Evolutionary conservation across 2,329 filamentous ascomycete species (phyloP).

Genomic region (Sporothrix pseudoabietina): DNA sequence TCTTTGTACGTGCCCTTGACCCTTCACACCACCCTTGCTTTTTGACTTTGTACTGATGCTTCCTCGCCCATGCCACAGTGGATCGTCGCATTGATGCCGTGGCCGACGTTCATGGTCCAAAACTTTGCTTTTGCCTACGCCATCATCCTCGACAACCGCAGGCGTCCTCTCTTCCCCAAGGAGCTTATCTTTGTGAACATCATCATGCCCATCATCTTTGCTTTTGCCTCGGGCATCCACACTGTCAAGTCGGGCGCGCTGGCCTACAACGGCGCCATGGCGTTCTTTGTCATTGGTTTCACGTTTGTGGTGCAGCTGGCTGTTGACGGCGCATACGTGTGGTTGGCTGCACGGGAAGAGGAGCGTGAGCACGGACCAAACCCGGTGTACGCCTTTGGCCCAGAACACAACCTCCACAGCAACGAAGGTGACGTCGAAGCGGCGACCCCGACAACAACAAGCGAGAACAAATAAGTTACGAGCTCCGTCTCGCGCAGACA

Average conservation of each 20-base stretch:
- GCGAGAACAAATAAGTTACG: neutral
- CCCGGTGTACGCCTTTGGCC: neutral
- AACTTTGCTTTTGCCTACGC: constrained; percentile 29
- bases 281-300: constrained; percentile 26
- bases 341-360: neutral
- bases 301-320: constrained; percentile 28
- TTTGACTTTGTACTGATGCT: too few relatives aligned
- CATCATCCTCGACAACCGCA: constrained; percentile 29
- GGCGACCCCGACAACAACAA: neutral
- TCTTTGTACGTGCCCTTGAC: constrained; percentile 16
- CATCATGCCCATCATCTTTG: constrained; percentile 30
- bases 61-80: constrained; percentile 9
- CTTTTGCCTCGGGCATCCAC: constrained; percentile 27
- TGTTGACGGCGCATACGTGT: constrained; percentile 22
- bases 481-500: too few relatives aligned
- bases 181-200: constrained; percentile 28
- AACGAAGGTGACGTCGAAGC: neutral
- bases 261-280: constrained; percentile 27
- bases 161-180: constrained; percentile 28
- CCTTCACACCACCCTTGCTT: neutral
- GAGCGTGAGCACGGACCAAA: neutral
- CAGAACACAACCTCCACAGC: neutral
- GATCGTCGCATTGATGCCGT: constrained; percentile 30
- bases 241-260: constrained; percentile 24
- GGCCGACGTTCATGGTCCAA: constrained; percentile 28